Evolutionary conservation across 2,329 filamentous ascomycete species (phyloP), one percentile per base, ranked within the genome.

Genomic region (Neobulgaria alba): DNA sequence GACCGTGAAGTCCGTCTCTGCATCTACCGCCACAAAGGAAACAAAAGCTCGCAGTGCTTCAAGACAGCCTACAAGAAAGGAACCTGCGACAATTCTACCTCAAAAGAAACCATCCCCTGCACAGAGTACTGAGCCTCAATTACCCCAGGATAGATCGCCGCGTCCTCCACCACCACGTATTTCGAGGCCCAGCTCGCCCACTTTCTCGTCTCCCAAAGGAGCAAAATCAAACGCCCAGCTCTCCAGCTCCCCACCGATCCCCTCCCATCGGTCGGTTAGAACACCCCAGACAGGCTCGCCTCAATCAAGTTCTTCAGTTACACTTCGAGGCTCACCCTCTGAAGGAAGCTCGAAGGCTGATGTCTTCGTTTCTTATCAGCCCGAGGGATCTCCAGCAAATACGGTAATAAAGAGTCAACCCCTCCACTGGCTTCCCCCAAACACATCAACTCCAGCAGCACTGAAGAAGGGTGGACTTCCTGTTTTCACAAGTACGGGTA

Each of bases 291-390:
- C 23, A 7, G 23, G 12, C 7, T 12, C 23, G 12, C 23, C 23
- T n/a, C n/a, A n/a, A n/a, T n/a, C n/a, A n/a, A n/a, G n/a, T n/a
- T n/a, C n/a, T n/a, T n/a, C n/a, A n/a, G n/a, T n/a, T n/a, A n/a
- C n/a, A n/a, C n/a, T n/a, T n/a, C n/a, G n/a, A n/a, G n/a, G n/a
- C n/a, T n/a, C n/a, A n/a, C n/a, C n/a, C n/a, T n/a, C n/a, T n/a
- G n/a, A n/a, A n/a, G n/a, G n/a, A n/a, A n/a, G 23, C 23, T 43
- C 9, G 49, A 53, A 5, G n/a, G 45, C 57, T 1, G 66, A 71
- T 37, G 52, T 69, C 16, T 77, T 77, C 45, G 62, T 77, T 17
- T 65, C 65, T 0, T 77, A 76, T 46, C 69, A 77, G 43, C 72
- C 74, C 0, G 67, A 73, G n/a, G 74, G 73, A 0, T 68, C 71